These are phyloP conservation scores for Fusarium redolens DNA, from an alignment of 2,329 filamentous ascomycete species.

Conservation along the genomic window DNA sequence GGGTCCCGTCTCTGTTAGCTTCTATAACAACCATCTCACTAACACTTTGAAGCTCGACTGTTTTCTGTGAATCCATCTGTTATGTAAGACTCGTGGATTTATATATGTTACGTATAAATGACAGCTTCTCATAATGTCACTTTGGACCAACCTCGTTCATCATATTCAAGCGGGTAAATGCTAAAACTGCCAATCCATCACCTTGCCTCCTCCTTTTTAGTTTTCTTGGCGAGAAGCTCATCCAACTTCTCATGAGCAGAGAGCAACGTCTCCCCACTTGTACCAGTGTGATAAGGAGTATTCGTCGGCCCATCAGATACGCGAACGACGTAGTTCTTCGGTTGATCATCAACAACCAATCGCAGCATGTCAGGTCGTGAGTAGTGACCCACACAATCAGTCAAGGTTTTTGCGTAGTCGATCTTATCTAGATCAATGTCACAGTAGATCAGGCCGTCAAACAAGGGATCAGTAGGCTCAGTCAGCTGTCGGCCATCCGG, in stretches of 20 bases:
- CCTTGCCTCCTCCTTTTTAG: background rate
- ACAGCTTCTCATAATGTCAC: too few species aligned
- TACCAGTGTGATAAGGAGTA: background rate
- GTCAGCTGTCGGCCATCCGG: constrained; percentile 45
- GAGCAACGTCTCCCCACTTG: background rate
- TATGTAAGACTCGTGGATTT: too few species aligned
- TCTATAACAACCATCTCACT: too few species aligned
- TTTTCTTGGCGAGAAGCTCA: background rate
- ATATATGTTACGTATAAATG: too few species aligned
- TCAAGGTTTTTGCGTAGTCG: constrained; percentile 43
- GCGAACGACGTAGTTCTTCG: background rate
- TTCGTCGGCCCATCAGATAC: background rate
- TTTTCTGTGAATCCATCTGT: too few species aligned
- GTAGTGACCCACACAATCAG: constrained; percentile 51
- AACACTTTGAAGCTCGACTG: too few species aligned
- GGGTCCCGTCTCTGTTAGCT: too few species aligned
- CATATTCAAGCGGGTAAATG: too few species aligned
- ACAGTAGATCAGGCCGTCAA: constrained; percentile 51
- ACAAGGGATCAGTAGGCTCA: constrained; percentile 41
- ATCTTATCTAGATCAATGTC: constrained; percentile 49
- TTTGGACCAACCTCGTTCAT: too few species aligned
- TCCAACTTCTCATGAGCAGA: background rate
- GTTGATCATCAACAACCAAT: constrained; percentile 25
- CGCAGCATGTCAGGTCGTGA: constrained; percentile 54
- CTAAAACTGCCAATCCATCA: too few species aligned